Conservation (phyloP, 2,329 filamentous ascomycete species). For the Leptodontidium sp. region DNA sequence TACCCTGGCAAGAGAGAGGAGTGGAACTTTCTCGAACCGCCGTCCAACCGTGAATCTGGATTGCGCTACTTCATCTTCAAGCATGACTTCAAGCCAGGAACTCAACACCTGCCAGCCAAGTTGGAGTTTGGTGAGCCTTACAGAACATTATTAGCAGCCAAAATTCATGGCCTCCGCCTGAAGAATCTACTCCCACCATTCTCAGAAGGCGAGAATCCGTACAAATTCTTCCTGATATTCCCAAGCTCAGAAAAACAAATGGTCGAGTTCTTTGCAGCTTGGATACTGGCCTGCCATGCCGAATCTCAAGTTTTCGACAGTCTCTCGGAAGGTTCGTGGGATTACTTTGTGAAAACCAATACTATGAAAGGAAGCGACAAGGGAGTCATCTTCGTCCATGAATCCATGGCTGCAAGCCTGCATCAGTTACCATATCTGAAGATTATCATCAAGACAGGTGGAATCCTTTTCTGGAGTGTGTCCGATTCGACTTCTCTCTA, state of each 20-base stretch:
- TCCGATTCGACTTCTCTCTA: conserved; percentile 34
- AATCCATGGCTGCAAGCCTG: conserved; percentile 36
- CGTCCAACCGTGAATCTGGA: conserved; percentile 19
- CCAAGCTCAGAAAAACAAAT: conserved; percentile 50
- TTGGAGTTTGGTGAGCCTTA: conserved; percentile 27
- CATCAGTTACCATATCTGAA: conserved; percentile 35
- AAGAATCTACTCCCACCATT: conserved; percentile 31
- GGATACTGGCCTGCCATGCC: conserved; percentile 53
- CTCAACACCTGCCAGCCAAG: background rate
- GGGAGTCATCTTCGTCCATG: conserved; percentile 43
- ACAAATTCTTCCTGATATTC: conserved; percentile 59
- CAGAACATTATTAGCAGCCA: conserved; percentile 30
- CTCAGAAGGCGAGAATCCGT: conserved; percentile 15
- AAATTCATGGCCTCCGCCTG: conserved; percentile 38
- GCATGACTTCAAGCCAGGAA: conserved; percentile 6
- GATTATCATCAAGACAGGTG: conserved; percentile 11
- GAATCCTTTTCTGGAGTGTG: conserved; percentile 40
- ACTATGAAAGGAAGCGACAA: background rate
- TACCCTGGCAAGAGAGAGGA: conserved; percentile 41
- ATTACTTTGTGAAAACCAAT: conserved; percentile 50
- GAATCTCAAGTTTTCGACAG: conserved; percentile 54
- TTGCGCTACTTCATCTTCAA: conserved; percentile 42
- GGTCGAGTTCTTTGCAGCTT: conserved; percentile 52
- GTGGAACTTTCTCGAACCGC: conserved; percentile 43
- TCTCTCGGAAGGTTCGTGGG: conserved; percentile 56